phyloP scores from a whole-genome alignment of 345 rosid species.

The Salix arbutifolia region DNA sequence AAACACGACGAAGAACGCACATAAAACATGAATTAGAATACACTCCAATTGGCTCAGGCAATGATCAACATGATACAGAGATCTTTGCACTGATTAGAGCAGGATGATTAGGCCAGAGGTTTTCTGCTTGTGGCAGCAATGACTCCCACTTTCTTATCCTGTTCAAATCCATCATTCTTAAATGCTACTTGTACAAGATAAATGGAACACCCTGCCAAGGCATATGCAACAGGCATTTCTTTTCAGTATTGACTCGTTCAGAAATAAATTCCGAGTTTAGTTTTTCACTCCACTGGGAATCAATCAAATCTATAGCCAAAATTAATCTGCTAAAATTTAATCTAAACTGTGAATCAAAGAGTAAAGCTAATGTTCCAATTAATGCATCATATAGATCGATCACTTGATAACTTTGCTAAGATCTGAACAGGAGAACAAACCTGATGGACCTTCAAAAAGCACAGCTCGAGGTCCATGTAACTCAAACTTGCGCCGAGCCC shows the following conservation, averaged over 20 bases:
- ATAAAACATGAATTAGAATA: slow-evolving; percentile 7
- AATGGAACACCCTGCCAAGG: slow-evolving; percentile 65
- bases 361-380: too few relatives aligned
- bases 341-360: too few relatives aligned
- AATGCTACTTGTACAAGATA: background rate
- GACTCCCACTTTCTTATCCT: slow-evolving; percentile 78
- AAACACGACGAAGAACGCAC: slow-evolving; percentile 58
- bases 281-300: too few relatives aligned
- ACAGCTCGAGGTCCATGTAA: slow-evolving; percentile 92
- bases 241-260: background rate
- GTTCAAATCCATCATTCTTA: slow-evolving; percentile 96
- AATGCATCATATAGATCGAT: too few relatives aligned
- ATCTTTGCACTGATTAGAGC: slow-evolving; percentile 34
- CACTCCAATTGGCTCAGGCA: background rate
- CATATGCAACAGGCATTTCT: slow-evolving; percentile 5
- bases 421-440: too few relatives aligned
- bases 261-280: background rate
- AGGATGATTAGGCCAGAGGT: slow-evolving; percentile 79
- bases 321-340: too few relatives aligned
- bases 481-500: slow-evolving; percentile 77
- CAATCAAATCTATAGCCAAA: too few relatives aligned
- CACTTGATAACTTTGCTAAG: too few relatives aligned
- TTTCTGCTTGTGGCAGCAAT: slow-evolving; percentile 95
- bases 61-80: background rate
- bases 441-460: slow-evolving; percentile 97